A percentile compares a stretch with the other conserved stretches of the same genome.
Evolutionary conservation across 2,329 filamentous ascomycete genomes (phyloP).

Genomic region (Fusarium sororula): DNA sequence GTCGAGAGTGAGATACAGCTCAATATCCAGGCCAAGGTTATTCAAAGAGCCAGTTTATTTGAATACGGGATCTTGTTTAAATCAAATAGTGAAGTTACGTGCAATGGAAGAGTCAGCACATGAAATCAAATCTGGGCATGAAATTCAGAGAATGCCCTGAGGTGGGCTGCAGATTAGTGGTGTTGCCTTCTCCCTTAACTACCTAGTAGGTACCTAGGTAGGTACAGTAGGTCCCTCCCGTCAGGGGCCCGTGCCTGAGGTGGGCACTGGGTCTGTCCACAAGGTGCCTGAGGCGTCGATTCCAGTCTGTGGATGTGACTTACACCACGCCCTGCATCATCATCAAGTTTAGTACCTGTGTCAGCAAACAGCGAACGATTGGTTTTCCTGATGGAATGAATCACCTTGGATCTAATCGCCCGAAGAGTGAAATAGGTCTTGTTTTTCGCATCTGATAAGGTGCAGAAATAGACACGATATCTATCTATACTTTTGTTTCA

Average conservation of each 20-base stretch:
- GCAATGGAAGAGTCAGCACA: not conserved
- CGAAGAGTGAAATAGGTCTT: not conserved
- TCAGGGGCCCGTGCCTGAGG: not conserved
- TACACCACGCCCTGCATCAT: constrained; percentile 2
- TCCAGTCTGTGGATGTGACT: constrained; percentile 2
- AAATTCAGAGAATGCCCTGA: not conserved
- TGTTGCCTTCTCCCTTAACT: not conserved
- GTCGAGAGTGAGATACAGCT: not conserved
- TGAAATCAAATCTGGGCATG: not conserved
- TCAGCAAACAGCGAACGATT: not conserved
- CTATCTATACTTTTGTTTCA: not conserved
- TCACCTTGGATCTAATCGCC: not conserved
- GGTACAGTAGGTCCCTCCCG: not conserved
- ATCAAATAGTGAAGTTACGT: not conserved
- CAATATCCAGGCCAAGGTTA: not conserved
- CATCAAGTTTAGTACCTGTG: not conserved
- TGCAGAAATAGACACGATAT: not conserved
- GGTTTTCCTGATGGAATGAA: not conserved
- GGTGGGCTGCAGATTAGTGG: not conserved
- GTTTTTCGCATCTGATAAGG: not conserved
- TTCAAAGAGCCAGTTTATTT: not conserved
- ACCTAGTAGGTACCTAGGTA: not conserved
- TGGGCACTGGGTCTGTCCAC: not conserved
- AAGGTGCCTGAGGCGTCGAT: constrained; percentile 26
- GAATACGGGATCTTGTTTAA: not conserved